phyloP scores from a whole-genome alignment of 129 eudicot genomes.

The Flaveria trinervia region DNA sequence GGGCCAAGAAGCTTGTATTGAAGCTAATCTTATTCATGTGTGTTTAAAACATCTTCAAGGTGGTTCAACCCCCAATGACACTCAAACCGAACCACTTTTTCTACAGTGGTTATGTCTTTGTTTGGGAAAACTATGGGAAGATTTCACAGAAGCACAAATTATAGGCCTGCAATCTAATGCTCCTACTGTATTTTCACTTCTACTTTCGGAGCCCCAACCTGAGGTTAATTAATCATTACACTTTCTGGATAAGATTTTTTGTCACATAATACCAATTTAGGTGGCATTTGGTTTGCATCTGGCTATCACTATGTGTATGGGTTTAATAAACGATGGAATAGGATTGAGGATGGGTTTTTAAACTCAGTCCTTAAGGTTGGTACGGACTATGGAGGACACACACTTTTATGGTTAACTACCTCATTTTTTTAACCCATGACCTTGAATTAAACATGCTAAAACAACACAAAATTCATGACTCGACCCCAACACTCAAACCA shows the following conservation, averaged over 20 bases:
- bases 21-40: constrained; percentile 74
- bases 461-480: background rate
- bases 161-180: constrained; percentile 85
- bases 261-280: constrained; percentile 1
- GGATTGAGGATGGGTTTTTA: background rate
- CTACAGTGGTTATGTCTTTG: constrained; percentile 97
- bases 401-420: background rate
- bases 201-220: constrained; percentile 90
- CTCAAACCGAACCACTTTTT: constrained; percentile 84
- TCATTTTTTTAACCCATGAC: background rate
- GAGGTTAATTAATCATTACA: constrained; percentile 53
- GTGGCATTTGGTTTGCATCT: background rate
- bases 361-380: background rate
- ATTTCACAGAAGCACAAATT: constrained; percentile 84
- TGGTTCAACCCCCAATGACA: constrained; percentile 59
- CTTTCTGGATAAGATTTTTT: background rate
- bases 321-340: background rate
- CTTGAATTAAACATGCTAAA: background rate
- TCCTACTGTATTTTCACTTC: constrained; percentile 61
- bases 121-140: constrained; percentile 97
- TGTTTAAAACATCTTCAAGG: constrained; percentile 86
- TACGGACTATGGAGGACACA: background rate
- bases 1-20: constrained; percentile 95
- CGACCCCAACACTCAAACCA: background rate
- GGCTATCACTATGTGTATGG: background rate